A percentile compares a stretch with the other conserved stretches of the same genome.
phyloP scores from a whole-genome alignment of 345 rosid genomes.

The Moringa oleifera region DNA sequence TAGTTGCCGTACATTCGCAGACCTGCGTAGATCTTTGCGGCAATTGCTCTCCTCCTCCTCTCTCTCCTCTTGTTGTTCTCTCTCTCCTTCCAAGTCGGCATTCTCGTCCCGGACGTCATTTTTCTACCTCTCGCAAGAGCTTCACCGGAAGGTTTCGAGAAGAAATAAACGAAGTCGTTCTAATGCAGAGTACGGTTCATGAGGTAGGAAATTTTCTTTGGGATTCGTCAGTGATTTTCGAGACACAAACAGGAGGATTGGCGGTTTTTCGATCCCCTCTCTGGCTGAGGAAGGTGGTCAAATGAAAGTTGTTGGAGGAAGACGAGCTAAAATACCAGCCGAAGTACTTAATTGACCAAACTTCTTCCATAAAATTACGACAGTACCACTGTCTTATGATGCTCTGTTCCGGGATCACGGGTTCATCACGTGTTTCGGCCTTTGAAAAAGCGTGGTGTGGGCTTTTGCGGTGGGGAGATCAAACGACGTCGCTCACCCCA shows the following conservation, averaged over 20 bases:
- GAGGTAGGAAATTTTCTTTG: slow-evolving; percentile 7
- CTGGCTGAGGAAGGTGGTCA: slow-evolving; percentile 15
- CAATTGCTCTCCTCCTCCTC: slow-evolving; percentile 83
- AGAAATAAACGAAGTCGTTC: slow-evolving; percentile 16
- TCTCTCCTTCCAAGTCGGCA: slow-evolving; percentile 98
- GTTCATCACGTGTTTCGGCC: slow-evolving; percentile 61
- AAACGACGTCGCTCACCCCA: too few species aligned
- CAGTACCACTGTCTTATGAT: slow-evolving; percentile 22
- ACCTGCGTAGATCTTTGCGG: slow-evolving; percentile 91
- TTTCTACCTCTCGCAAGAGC: not conserved
- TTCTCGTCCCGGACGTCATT: slow-evolving; percentile 91
- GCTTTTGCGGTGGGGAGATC: too few species aligned
- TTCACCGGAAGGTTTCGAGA: slow-evolving; percentile 8
- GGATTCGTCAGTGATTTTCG: not conserved
- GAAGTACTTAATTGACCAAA: slow-evolving; percentile 21
- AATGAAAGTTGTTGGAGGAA: slow-evolving; percentile 19
- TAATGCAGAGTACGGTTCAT: slow-evolving; percentile 4
- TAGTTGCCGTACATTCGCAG: slow-evolving; percentile 85
- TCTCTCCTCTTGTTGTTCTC: slow-evolving; percentile 97
- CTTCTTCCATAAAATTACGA: slow-evolving; percentile 11
- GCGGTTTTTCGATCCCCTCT: slow-evolving; percentile 1
- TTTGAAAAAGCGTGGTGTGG: slow-evolving; percentile 33
- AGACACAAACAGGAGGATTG: not conserved
- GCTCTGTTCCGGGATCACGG: slow-evolving; percentile 40
- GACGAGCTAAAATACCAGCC: slow-evolving; percentile 16